Evolutionary conservation across 768 basidiomycete genomes (phyloP).

Genomic region (Austroboletus eburneus): DNA sequence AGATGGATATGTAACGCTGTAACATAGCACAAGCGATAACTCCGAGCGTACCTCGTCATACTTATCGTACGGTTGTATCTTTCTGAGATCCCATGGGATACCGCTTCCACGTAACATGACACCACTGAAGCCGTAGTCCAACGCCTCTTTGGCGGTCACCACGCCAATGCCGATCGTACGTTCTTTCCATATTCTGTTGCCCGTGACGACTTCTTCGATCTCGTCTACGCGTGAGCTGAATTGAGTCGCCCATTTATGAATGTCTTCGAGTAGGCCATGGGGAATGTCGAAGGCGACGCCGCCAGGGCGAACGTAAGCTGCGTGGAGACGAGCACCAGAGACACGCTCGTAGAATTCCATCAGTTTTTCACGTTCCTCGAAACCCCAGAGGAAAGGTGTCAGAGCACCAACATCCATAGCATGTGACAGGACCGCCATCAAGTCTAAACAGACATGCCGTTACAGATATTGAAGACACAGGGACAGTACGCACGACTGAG

Average conservation of each 20-base stretch:
- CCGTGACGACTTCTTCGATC: conserved; percentile 96
- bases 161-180: conserved; percentile 86
- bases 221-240: conserved; percentile 90
- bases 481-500: conserved; percentile 69
- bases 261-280: conserved; percentile 97
- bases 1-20: background rate
- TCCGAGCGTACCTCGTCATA: conserved; percentile 73
- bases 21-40: background rate
- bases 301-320: conserved; percentile 96
- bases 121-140: conserved; percentile 91
- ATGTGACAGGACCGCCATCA: conserved; percentile 96
- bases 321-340: conserved; percentile 94
- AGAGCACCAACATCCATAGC: conserved; percentile 98
- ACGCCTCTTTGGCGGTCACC: conserved; percentile 88
- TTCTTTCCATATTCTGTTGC: conserved; percentile 97
- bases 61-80: conserved; percentile 91
- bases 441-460: conserved; percentile 44
- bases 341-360: conserved; percentile 99
- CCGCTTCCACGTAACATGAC: conserved; percentile 97
- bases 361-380: conserved; percentile 99
- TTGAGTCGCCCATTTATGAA: conserved; percentile 97
- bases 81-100: conserved; percentile 91
- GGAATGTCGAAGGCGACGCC: conserved; percentile 98
- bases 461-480: background rate
- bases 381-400: conserved; percentile 99